Evolutionary conservation across 2,329 filamentous ascomycete genomes (phyloP), one percentile per base, ranked within the genome.

Genomic region (Botrytis pseudocinerea): DNA sequence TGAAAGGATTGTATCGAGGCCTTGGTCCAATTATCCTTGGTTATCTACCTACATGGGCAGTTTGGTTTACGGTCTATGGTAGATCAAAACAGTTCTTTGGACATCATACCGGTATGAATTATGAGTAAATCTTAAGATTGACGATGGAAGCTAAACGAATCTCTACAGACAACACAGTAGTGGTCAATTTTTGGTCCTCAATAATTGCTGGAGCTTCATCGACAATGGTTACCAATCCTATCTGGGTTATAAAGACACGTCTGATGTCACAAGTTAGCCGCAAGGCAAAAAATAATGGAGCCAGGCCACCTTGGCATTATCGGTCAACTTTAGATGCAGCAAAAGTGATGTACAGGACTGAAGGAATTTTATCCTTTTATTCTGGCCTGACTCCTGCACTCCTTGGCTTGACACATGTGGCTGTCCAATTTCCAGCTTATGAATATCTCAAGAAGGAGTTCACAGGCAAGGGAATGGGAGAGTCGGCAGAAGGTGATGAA

Each of bases 211-310:
- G 96, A 70, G 94, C 91, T 75, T 97, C 93, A 84, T 98, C 95
- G 77, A 99, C 96, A 6, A 87, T 98, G 76, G 92, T 92, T 75
- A 99, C 96, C 38, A 99, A 98, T 82, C 96, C 96, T 0, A 99
- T 99, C 75, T 99, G 96, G 96, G 96, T 99, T 54, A 97, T 99
- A 85, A 99, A 99, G 84, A 99, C 96, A 66, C 89, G 96, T 77
- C 88, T 99, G 78, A 98, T 98, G 96, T 97, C 96, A 54, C 96
- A 98, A 84, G 92, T 90, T 35, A 90, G 88, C 76, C 82, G 85
- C 54, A 86, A 84, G 75, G 85, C 87, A 76, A 86, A 83, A 46
- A 85, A 83, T 79, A 80, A 87, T 82, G 80, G 81, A 76, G 87
- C 88, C 32, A 87, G 90, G 72, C 87, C 90, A n/a, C 91, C 91